Percentiles rank a stretch among this genome's conserved stretches.
Evolutionary conservation across 2,329 filamentous ascomycete species (phyloP).

Genomic region (Huntiella savannae): DNA sequence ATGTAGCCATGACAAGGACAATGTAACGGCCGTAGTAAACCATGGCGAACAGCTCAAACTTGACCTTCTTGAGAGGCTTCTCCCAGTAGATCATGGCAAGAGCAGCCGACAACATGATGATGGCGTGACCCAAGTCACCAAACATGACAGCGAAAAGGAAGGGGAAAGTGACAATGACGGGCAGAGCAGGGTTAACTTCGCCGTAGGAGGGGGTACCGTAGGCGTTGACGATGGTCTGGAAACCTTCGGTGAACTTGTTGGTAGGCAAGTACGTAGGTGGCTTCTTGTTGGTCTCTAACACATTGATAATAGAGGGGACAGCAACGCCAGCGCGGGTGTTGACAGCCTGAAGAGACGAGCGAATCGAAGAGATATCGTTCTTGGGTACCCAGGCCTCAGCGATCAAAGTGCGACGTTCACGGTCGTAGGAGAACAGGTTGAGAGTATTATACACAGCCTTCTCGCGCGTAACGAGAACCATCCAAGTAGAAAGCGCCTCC

Average conservation of each 20-base stretch:
- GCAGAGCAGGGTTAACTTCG: constrained; percentile 89
- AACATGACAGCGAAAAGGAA: constrained; percentile 99
- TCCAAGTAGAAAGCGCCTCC: constrained; percentile 83
- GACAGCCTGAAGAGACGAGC: constrained; percentile 85
- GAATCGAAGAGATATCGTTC: constrained; percentile 73
- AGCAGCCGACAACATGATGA: constrained; percentile 71
- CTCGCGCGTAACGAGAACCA: constrained; percentile 94
- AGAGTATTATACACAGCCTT: constrained; percentile 93
- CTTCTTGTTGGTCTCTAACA: constrained; percentile 91
- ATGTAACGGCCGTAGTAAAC: constrained; percentile 98
- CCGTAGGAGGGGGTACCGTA: constrained; percentile 96
- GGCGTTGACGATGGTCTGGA: constrained; percentile 97
- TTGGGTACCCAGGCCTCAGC: constrained; percentile 96
- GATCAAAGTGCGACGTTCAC: constrained; percentile 85
- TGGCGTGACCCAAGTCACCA: constrained; percentile 85
- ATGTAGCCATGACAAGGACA: constrained; percentile 92
- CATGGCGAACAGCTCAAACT: constrained; percentile 91
- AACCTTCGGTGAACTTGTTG: constrained; percentile 94
- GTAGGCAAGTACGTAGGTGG: constrained; percentile 95
- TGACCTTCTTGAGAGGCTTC: constrained; percentile 77
- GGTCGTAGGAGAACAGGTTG: constrained; percentile 93
- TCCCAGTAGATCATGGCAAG: constrained; percentile 94
- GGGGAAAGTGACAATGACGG: constrained; percentile 94
- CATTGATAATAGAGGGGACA: constrained; percentile 97
- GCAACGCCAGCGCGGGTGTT: constrained; percentile 89